Percentiles rank a stretch among this genome's conserved stretches.
Evolutionary conservation across 352 stramenopile genomes (phyloP).

Genomic region (Peronospora destructor): DNA sequence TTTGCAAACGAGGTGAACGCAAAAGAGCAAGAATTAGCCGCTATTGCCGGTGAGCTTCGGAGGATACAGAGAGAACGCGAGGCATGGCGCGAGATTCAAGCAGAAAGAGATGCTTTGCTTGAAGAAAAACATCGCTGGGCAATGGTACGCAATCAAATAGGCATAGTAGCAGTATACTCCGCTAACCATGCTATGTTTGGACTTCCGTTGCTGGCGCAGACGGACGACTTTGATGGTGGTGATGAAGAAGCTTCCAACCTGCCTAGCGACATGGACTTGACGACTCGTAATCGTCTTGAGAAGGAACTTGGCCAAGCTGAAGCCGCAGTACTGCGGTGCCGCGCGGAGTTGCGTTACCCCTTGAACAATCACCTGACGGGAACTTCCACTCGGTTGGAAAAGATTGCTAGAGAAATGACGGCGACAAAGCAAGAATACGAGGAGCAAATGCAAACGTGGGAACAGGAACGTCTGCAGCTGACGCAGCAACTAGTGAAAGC

Average conservation of each 20-base stretch:
- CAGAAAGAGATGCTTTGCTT: slow-evolving; percentile 66
- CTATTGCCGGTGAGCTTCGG: slow-evolving; percentile 49
- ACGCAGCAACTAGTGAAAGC: slow-evolving; percentile 74
- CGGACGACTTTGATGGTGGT: slow-evolving; percentile 52
- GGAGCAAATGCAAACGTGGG: slow-evolving; percentile 45
- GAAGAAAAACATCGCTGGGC: slow-evolving; percentile 84
- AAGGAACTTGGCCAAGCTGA: slow-evolving; percentile 70
- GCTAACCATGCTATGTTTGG: slow-evolving; percentile 4
- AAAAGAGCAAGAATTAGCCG: slow-evolving; percentile 46
- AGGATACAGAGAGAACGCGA: slow-evolving; percentile 70
- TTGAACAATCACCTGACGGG: slow-evolving; percentile 69
- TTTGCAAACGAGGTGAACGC: slow-evolving; percentile 32
- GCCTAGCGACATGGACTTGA: slow-evolving; percentile 41
- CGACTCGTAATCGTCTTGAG: slow-evolving; percentile 45
- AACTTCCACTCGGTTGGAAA: slow-evolving; percentile 66
- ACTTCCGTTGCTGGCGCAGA: slow-evolving; percentile 23
- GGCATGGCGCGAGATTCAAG: slow-evolving; percentile 69
- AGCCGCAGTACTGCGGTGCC: slow-evolving; percentile 57
- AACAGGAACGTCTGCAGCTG: slow-evolving; percentile 46
- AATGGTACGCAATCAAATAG: slow-evolving; percentile 37
- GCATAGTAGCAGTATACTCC: neutral
- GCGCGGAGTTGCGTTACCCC: slow-evolving; percentile 68
- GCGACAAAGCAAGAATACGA: slow-evolving; percentile 65
- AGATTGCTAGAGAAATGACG: slow-evolving; percentile 67
- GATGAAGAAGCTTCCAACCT: slow-evolving; percentile 23